Evolutionary conservation across 1,284 basidiomycete species (phyloP).

Genomic region (Austroboletus rostrupii): DNA sequence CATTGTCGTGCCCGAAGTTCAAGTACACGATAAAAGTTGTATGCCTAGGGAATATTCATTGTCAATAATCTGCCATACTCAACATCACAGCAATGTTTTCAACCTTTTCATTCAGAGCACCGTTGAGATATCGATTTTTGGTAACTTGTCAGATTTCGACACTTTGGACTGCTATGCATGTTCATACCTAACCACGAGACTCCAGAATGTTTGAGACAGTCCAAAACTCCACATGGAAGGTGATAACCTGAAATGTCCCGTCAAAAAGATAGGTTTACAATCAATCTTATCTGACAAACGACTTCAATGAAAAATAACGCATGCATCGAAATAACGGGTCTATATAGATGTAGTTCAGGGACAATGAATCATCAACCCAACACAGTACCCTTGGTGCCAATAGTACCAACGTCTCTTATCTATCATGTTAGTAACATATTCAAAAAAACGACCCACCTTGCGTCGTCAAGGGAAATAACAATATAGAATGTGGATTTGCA

Average conservation of each 20-base stretch:
- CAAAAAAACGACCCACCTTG: slow-evolving; percentile 11
- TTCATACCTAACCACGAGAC: slow-evolving; percentile 49
- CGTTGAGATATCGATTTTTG: slow-evolving; percentile 34
- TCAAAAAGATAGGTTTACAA: slow-evolving; percentile 60
- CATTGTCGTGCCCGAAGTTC: slow-evolving; percentile 40
- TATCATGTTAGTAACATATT: not conserved
- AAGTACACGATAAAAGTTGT: slow-evolving; percentile 42
- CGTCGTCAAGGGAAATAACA: slow-evolving; percentile 1
- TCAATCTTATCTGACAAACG: slow-evolving; percentile 61
- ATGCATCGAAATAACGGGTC: slow-evolving; percentile 51
- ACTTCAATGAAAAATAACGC: slow-evolving; percentile 65
- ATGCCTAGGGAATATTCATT: slow-evolving; percentile 35
- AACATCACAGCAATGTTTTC: slow-evolving; percentile 18
- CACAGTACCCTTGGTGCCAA: slow-evolving; percentile 35
- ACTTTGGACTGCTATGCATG: not conserved
- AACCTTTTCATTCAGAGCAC: slow-evolving; percentile 35
- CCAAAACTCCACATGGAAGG: slow-evolving; percentile 63
- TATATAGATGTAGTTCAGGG: not conserved
- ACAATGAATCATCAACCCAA: slow-evolving; percentile 49
- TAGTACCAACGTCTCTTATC: slow-evolving; percentile 44
- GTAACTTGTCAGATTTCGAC: not conserved
- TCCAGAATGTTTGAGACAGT: slow-evolving; percentile 55
- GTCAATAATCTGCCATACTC: slow-evolving; percentile 36
- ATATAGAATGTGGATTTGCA: not conserved
- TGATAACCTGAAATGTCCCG: slow-evolving; percentile 54